Conservation (phyloP, 148 eudicot genomes). For the Polygonum aviculare region DNA sequence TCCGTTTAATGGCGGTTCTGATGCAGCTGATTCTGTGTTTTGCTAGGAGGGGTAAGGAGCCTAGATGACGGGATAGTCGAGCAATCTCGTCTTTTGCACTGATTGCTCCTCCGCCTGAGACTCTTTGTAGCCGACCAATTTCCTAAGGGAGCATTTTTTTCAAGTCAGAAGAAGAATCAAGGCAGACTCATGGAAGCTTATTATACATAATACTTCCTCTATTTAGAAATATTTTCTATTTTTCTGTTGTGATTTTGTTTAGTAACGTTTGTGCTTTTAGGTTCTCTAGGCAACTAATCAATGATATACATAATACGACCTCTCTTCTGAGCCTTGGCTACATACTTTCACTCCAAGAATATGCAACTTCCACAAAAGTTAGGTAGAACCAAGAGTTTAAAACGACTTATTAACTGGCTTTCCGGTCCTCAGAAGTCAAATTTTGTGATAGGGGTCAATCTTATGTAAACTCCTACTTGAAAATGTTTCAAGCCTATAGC, state of each 20-base stretch:
- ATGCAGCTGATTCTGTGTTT: conserved; percentile 92
- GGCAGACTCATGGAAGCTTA: background rate
- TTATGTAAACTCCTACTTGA: background rate
- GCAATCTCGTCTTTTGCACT: conserved; percentile 99
- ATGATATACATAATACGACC: too few relatives aligned
- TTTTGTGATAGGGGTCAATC: background rate
- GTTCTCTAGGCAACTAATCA: too few relatives aligned
- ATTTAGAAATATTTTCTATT: too few relatives aligned
- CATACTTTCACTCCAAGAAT: too few relatives aligned
- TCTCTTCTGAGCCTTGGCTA: too few relatives aligned
- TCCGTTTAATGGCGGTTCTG: conserved; percentile 87
- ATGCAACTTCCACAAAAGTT: too few relatives aligned
- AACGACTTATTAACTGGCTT: background rate
- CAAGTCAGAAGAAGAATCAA: background rate
- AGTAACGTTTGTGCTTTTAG: too few relatives aligned
- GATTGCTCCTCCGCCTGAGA: conserved; percentile 77
- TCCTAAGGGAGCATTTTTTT: conserved; percentile 34
- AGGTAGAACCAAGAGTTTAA: too few relatives aligned
- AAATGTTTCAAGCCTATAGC: background rate
- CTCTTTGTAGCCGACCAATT: conserved; percentile 84
- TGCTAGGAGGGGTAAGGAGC: conserved; percentile 90
- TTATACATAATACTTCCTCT: background rate
- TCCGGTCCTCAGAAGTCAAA: background rate
- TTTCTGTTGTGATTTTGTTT: too few relatives aligned
- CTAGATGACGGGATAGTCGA: conserved; percentile 80